These are phyloP conservation scores for Silene vulgaris DNA, from an alignment of 179 eudicot species.

Conservation along the genomic window DNA sequence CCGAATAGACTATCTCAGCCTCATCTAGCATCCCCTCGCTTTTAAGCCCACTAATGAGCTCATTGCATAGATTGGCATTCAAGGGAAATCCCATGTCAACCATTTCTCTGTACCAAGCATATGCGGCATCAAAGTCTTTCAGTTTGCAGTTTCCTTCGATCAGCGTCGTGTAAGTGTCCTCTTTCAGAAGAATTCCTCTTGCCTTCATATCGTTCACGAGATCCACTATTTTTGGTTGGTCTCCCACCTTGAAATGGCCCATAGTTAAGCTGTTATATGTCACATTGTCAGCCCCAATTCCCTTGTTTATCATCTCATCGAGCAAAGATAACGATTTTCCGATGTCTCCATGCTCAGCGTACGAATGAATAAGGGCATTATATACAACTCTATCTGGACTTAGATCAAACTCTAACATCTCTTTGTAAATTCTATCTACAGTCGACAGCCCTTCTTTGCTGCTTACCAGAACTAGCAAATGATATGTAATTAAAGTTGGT, in stretches of 20 bases:
- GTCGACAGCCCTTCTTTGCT: slow-evolving; percentile 29
- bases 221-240: slow-evolving; percentile 37
- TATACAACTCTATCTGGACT: slow-evolving; percentile 56
- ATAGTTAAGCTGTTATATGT: slow-evolving; percentile 59
- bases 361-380: slow-evolving; percentile 54
- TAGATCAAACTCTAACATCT: slow-evolving; percentile 46
- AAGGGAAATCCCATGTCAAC: slow-evolving; percentile 44
- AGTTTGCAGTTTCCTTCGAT: slow-evolving; percentile 55
- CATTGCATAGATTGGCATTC: slow-evolving; percentile 37
- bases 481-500: slow-evolving; percentile 66
- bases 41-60: slow-evolving; percentile 60
- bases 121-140: slow-evolving; percentile 45
- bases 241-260: slow-evolving; percentile 46
- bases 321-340: slow-evolving; percentile 39
- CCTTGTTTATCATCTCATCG: slow-evolving; percentile 46
- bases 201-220: slow-evolving; percentile 61
- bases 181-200: slow-evolving; percentile 45
- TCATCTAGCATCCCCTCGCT: slow-evolving; percentile 53
- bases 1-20: slow-evolving; percentile 42
- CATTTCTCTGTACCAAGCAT: slow-evolving; percentile 69
- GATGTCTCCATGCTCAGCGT: slow-evolving; percentile 48
- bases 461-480: slow-evolving; percentile 45
- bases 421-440: slow-evolving; percentile 47
- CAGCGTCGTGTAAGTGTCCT: slow-evolving; percentile 55
- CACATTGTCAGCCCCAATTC: slow-evolving; percentile 54